Evolutionary conservation across 1,284 basidiomycete species (phyloP).

Genomic region (Austroboletus niveus): DNA sequence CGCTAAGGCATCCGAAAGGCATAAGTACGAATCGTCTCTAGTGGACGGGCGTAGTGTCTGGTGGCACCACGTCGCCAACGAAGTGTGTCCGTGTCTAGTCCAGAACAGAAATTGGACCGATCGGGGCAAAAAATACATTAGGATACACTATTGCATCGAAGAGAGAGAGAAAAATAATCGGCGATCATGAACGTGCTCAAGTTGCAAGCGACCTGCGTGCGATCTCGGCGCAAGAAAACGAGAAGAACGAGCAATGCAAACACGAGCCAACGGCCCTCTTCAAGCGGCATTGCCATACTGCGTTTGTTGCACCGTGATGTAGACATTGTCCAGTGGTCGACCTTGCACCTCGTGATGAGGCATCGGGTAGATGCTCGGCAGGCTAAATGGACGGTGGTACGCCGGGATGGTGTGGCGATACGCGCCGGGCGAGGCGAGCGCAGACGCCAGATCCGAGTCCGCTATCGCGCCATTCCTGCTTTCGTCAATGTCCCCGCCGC

Average conservation of each 20-base stretch:
- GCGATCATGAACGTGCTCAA: conserved; percentile 12
- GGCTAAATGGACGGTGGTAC: conserved; percentile 19
- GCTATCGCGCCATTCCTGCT: neutral
- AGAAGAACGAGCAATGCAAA: neutral
- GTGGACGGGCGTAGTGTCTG: neutral
- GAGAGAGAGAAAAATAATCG: neutral
- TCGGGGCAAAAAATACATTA: conserved; percentile 3
- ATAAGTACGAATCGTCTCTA: neutral
- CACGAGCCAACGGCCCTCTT: conserved; percentile 3
- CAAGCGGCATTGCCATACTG: conserved; percentile 11
- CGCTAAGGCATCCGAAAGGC: too few relatives aligned
- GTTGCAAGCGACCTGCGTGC: neutral
- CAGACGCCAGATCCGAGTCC: neutral
- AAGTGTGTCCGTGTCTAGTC: neutral
- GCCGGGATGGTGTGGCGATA: conserved; percentile 7
- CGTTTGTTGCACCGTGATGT: conserved; percentile 17
- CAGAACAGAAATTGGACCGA: neutral
- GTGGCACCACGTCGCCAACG: conserved; percentile 1
- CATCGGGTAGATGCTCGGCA: conserved; percentile 10
- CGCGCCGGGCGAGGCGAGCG: neutral
- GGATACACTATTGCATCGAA: neutral
- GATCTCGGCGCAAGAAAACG: neutral
- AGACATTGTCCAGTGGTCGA: conserved; percentile 8
- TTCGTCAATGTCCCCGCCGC: conserved; percentile 4
- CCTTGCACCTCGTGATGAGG: conserved; percentile 1